Conservation (phyloP, 2,329 filamentous ascomycete genomes). For the Fusarium decemcellulare region DNA sequence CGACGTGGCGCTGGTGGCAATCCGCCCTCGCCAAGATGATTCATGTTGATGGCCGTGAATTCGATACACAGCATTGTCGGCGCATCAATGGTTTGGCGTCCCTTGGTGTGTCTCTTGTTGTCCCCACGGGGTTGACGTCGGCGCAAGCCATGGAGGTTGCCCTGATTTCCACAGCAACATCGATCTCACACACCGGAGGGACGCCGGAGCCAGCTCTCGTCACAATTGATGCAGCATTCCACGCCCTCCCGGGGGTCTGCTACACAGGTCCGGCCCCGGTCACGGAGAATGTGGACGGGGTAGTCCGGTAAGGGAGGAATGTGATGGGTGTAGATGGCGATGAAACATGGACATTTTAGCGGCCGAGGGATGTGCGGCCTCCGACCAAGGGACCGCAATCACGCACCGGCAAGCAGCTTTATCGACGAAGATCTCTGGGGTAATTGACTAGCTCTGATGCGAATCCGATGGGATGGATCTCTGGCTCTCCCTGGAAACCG, state of each 20-base stretch:
- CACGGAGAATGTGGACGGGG: constrained; percentile 44
- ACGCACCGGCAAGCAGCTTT: constrained; percentile 23
- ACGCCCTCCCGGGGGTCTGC: constrained; percentile 25
- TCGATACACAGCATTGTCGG: constrained; percentile 23
- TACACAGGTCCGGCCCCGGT: constrained; percentile 41
- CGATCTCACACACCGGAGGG: constrained; percentile 12
- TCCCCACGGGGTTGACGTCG: constrained; percentile 26
- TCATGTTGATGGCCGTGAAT: constrained; percentile 25
- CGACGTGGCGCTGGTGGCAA: constrained; percentile 29
- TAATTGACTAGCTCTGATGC: constrained; percentile 24
- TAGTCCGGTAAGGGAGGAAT: constrained; percentile 39
- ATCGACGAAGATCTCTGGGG: constrained; percentile 32
- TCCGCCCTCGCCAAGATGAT: constrained; percentile 30
- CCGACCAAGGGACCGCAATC: constrained; percentile 23
- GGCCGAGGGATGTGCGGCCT: background rate
- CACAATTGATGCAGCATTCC: constrained; percentile 43
- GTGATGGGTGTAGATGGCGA: constrained; percentile 32
- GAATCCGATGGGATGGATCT: constrained; percentile 35
- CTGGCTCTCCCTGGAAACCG: constrained; percentile 39
- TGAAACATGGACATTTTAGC: constrained; percentile 32
- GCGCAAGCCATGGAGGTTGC: constrained; percentile 31
- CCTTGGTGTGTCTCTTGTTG: constrained; percentile 12
- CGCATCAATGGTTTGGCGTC: constrained; percentile 20
- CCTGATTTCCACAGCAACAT: constrained; percentile 42
- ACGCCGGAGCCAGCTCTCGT: constrained; percentile 21